Percentiles rank a stretch among this genome's conserved stretches.
Evolutionary conservation across 1,284 basidiomycete species (phyloP).

Genomic region (Ceratobasidium sp.): DNA sequence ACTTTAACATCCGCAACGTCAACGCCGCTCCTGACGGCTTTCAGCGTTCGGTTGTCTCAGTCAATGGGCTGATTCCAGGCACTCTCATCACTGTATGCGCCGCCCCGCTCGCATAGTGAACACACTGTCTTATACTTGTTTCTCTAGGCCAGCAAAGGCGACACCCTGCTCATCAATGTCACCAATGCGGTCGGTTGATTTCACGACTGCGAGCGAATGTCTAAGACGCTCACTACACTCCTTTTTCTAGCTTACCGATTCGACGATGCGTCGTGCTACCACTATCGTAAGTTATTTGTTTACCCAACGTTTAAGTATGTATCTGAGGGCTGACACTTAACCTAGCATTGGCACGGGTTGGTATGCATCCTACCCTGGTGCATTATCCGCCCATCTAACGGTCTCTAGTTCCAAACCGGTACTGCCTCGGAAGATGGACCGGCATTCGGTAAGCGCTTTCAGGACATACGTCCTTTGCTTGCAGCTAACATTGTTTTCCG

Average conservation of each 20-base stretch:
- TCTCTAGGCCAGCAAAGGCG: slow-evolving; percentile 34
- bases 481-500: neutral
- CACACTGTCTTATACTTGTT: neutral
- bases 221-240: neutral
- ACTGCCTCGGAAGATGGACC: slow-evolving; percentile 37
- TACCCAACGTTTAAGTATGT: neutral
- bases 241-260: slow-evolving; percentile 30
- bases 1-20: slow-evolving; percentile 40
- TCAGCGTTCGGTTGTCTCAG: slow-evolving; percentile 40
- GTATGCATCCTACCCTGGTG: neutral
- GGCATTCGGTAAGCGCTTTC: slow-evolving; percentile 31
- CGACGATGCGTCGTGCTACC: slow-evolving; percentile 38
- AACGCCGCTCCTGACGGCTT: slow-evolving; percentile 39
- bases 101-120: neutral
- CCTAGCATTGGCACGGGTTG: slow-evolving; percentile 40
- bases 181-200: slow-evolving; percentile 26
- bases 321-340: neutral
- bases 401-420: slow-evolving; percentile 26
- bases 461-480: neutral
- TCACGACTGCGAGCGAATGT: neutral
- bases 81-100: slow-evolving; percentile 29
- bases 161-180: slow-evolving; percentile 31
- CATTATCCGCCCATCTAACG: neutral
- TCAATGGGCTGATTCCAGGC: slow-evolving; percentile 37
- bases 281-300: slow-evolving; percentile 35